A percentile compares a stretch with the other conserved stretches of the same genome.
These are phyloP conservation scores for Elaeis oleifera DNA, from an alignment of 202 grass and related monocot genomes.

Conservation along the genomic window DNA sequence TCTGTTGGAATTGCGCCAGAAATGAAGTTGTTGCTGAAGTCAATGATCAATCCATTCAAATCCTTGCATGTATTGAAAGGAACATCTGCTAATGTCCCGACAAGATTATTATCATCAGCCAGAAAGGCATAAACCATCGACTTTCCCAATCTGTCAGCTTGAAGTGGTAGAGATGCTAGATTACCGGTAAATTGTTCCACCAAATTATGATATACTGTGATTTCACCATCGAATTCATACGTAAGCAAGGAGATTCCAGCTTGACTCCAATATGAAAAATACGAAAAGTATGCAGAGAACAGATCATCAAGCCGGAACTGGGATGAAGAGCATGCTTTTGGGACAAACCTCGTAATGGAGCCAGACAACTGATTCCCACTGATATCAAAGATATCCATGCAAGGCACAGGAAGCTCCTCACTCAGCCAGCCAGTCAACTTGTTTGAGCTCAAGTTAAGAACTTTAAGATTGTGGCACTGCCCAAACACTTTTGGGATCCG, in stretches of 20 bases:
- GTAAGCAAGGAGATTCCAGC: background rate
- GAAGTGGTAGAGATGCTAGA: conserved; percentile 1
- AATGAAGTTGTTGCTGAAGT: conserved; percentile 4
- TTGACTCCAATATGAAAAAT: background rate
- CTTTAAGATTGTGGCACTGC: conserved; percentile 11
- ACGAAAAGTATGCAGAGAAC: background rate
- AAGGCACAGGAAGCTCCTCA: conserved; percentile 4
- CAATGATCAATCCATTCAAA: background rate
- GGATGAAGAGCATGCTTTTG: background rate
- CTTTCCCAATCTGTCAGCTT: background rate
- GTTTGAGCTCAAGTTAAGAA: conserved; percentile 14
- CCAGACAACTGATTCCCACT: conserved; percentile 8
- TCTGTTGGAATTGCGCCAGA: background rate
- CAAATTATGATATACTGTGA: conserved; percentile 7
- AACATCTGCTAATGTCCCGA: background rate
- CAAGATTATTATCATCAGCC: background rate
- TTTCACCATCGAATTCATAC: background rate
- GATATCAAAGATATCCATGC: conserved; percentile 16
- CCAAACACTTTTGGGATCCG: background rate
- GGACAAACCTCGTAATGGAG: background rate
- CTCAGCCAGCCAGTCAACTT: conserved; percentile 1
- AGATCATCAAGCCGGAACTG: background rate
- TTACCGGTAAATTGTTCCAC: background rate
- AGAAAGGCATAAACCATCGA: conserved; percentile 5
- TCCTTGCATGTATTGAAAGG: conserved; percentile 5